Conservation (phyloP, 495 filamentous ascomycete species). For the Lasiosphaeria miniovina region DNA sequence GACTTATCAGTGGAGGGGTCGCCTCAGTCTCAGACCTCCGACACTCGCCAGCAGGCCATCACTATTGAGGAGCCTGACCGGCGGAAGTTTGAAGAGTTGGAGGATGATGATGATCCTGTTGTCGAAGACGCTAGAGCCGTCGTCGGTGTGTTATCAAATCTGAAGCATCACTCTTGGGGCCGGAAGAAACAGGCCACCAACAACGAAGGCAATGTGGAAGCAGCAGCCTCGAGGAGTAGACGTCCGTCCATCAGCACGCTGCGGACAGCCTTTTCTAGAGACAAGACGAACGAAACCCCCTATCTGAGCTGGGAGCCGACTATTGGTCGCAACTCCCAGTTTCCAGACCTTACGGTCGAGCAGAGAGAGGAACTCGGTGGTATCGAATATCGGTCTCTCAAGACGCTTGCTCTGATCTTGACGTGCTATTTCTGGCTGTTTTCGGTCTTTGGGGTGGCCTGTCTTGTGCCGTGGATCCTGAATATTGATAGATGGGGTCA, state of each 20-base stretch:
- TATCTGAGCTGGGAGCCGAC: conserved; percentile 95
- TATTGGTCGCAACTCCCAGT: conserved; percentile 85
- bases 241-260: conserved; percentile 30
- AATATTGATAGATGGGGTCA: conserved; percentile 52
- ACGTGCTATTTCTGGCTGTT: conserved; percentile 75
- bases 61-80: conserved; percentile 61
- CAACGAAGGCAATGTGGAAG: conserved; percentile 20
- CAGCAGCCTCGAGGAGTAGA: conserved; percentile 17
- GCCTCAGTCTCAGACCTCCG: conserved; percentile 18
- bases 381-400: conserved; percentile 89
- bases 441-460: conserved; percentile 67
- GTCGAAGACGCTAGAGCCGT: conserved; percentile 35
- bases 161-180: conserved; percentile 31
- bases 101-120: conserved; percentile 26
- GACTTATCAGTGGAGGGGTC: conserved; percentile 24
- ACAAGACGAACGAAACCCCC: conserved; percentile 57
- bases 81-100: conserved; percentile 26
- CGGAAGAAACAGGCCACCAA: conserved; percentile 8
- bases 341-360: conserved; percentile 81
- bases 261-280: conserved; percentile 37
- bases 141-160: conserved; percentile 27
- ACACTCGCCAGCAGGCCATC: conserved; percentile 53
- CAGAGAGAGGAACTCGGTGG: conserved; percentile 91
- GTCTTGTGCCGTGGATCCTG: conserved; percentile 77
- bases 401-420: conserved; percentile 75